phyloP scores from a whole-genome alignment of 768 basidiomycete species.

The Naganishia antarctica region DNA sequence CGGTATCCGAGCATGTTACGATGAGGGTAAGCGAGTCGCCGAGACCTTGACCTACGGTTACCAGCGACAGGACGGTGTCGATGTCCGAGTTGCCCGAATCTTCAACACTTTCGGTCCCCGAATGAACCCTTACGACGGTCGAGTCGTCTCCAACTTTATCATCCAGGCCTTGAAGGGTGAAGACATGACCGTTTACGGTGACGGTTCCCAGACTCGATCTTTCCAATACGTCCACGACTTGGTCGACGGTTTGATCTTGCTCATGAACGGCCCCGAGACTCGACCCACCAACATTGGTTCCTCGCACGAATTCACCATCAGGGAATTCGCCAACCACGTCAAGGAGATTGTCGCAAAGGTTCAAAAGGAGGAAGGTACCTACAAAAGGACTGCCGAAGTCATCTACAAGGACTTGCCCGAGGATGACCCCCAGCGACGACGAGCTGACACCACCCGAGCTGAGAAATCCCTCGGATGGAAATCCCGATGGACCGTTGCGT shows the following conservation, averaged over 20 bases:
- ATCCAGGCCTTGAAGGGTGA: slow-evolving; percentile 93
- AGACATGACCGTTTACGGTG: slow-evolving; percentile 95
- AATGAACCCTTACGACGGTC: slow-evolving; percentile 91
- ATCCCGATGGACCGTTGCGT: slow-evolving; percentile 79
- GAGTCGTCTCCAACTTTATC: slow-evolving; percentile 98
- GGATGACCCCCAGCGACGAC: slow-evolving; percentile 90
- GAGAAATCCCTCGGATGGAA: slow-evolving; percentile 81
- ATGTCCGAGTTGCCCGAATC: slow-evolving; percentile 94
- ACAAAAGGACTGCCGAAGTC: slow-evolving; percentile 49
- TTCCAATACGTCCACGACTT: slow-evolving; percentile 97
- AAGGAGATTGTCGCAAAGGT: slow-evolving; percentile 89
- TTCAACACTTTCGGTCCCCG: slow-evolving; percentile 63
- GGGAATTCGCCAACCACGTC: slow-evolving; percentile 87
- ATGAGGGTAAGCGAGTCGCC: slow-evolving; percentile 98
- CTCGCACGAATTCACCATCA: slow-evolving; percentile 90
- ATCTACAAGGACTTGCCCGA: slow-evolving; percentile 75
- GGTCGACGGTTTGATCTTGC: slow-evolving; percentile 64
- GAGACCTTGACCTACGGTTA: slow-evolving; percentile 97
- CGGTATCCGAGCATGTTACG: slow-evolving; percentile 97
- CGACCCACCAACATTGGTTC: slow-evolving; percentile 97
- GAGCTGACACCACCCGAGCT: slow-evolving; percentile 87
- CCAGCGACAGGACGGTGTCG: slow-evolving; percentile 87
- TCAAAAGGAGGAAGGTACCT: slow-evolving; percentile 60
- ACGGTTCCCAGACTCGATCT: slow-evolving; percentile 86
- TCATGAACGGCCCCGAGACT: slow-evolving; percentile 88